Percentiles rank a stretch among this genome's conserved stretches.
phyloP scores from a whole-genome alignment of 805 yeast species.

The Saccharomyces eubayanus region DNA sequence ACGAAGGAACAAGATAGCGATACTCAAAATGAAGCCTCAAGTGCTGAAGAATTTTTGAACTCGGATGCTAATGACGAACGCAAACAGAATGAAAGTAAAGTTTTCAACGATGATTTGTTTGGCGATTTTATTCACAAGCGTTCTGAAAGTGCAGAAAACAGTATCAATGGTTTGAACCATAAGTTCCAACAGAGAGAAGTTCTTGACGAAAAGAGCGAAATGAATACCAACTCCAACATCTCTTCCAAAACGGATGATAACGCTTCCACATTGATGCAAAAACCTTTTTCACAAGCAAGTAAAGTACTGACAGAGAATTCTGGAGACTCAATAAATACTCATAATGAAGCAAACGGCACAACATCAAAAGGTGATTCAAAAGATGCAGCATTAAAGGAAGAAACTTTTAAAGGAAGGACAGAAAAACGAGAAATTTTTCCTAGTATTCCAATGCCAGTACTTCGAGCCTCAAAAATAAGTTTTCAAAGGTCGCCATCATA shows the following conservation, averaged over 20 bases:
- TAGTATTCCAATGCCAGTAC: slow-evolving; percentile 7
- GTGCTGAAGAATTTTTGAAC: neutral
- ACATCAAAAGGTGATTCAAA: neutral
- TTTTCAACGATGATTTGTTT: slow-evolving; percentile 26
- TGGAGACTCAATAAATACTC: neutral
- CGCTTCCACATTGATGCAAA: neutral
- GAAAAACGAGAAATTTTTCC: slow-evolving; percentile 14
- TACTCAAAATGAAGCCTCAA: neutral
- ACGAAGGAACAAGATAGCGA: neutral
- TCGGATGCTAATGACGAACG: neutral
- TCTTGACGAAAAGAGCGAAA: neutral
- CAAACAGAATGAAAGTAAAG: slow-evolving; percentile 9
- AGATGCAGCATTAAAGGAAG: neutral
- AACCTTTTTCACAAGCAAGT: neutral
- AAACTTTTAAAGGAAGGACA: neutral
- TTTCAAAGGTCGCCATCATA: slow-evolving; percentile 27
- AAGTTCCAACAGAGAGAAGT: neutral
- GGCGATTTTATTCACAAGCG: slow-evolving; percentile 17
- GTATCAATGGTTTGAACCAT: neutral
- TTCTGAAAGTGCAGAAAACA: neutral
- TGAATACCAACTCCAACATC: neutral
- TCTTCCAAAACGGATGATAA: neutral
- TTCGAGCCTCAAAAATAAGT: slow-evolving; percentile 2
- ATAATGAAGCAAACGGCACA: neutral
- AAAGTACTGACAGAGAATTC: neutral